phyloP scores from a whole-genome alignment of 164 flowering plant genomes.

The Umbellularia californica region DNA sequence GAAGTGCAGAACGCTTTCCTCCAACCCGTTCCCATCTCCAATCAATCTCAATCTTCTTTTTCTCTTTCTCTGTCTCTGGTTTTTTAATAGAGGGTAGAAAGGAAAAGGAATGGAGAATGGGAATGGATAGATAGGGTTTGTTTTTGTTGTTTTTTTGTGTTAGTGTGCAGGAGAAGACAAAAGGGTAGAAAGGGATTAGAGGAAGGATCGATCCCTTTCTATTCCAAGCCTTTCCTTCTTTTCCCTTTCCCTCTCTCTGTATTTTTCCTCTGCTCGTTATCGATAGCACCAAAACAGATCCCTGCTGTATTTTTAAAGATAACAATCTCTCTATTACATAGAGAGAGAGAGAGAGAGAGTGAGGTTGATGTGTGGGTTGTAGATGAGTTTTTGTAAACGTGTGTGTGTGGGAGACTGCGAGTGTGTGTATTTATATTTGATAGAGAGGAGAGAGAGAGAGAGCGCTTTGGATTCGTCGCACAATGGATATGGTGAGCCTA shows the following conservation, averaged over 20 bases:
- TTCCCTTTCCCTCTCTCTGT: not conserved
- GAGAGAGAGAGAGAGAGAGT: not conserved
- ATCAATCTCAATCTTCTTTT: not conserved
- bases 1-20: conserved; percentile 87
- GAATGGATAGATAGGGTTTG: not conserved
- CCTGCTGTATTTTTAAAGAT: conserved; percentile 5
- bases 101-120: not conserved
- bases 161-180: conserved; percentile 31
- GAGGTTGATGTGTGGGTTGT: not conserved
- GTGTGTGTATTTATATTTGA: too few species aligned
- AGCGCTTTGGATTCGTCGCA: too few species aligned
- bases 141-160: conserved; percentile 2
- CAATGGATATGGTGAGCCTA: too few species aligned
- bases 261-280: not conserved
- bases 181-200: conserved; percentile 21
- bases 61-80: not conserved
- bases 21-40: conserved; percentile 87
- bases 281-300: conserved; percentile 12
- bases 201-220: conserved; percentile 11
- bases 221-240: not conserved
- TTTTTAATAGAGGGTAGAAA: too few species aligned
- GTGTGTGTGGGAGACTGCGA: too few species aligned
- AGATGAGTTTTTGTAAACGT: too few species aligned
- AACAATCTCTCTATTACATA: not conserved
- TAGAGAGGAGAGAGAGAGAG: too few species aligned